Evolutionary conservation across 2,329 filamentous ascomycete genomes (phyloP), one percentile per base, ranked within the genome.

Genomic region (Diaporthe citriasiana): DNA sequence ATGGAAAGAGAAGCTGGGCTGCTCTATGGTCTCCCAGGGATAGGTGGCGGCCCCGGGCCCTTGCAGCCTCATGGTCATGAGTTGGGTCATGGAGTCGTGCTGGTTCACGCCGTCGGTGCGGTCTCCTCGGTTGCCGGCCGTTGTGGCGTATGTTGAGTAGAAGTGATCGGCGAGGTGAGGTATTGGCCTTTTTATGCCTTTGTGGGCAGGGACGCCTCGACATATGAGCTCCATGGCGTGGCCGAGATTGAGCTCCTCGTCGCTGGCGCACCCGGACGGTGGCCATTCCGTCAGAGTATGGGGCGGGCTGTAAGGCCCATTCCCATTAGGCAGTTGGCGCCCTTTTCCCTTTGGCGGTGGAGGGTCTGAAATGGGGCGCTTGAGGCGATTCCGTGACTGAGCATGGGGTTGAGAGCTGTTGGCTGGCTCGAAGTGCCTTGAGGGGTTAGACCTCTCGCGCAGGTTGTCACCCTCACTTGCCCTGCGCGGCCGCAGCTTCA

Each of bases 1-100:
- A 76, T 88, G 89, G 80, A 93, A 93, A 0, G 90, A 87, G 81
- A 91, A 91, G 80, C 92, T 94, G 6, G 93, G 93, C 78, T 94
- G 92, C 79, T 95, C 93, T 35, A 95, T 85, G 1, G 93, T 92
- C 76, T 93, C 89, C 93, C 91, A 94, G 2, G 91, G 92, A 74
- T 85, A 81, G 3, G 81, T 79, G 57, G 88, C 84, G 22, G 83
- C 79, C 6, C 83, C 84, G 0, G 81, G 78, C 4, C 86, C 85
- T 73, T 86, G 83, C 19, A 88, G 82, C 35, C 86, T 84, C 79
- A 91, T 81, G 2, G 88, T 90, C 85, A 89, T 90, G 77, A 91
- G 85, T 81, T 90, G 87, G 12, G 84, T 87, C 89, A 91, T 91
- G 66, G 86, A 81, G 76, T 89, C 86, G 79, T 90, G 88, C 35